Evolutionary conservation across 1,284 basidiomycete species (phyloP).

Genomic region (Malassezia psittaci): DNA sequence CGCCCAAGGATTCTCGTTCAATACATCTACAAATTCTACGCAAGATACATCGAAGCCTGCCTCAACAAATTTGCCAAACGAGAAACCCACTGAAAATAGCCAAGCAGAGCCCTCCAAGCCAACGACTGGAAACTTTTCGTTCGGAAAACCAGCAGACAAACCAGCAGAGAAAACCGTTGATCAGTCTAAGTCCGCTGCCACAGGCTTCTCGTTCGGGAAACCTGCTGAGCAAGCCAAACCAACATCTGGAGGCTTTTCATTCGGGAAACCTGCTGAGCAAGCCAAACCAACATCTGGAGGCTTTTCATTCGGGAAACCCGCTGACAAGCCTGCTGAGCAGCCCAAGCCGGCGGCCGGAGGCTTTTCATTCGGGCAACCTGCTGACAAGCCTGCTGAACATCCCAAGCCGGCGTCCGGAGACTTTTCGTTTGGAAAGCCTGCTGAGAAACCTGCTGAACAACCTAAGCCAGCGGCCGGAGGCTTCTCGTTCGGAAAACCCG

Average conservation of each 20-base stretch:
- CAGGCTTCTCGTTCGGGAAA: conserved; percentile 24
- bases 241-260: conserved; percentile 9
- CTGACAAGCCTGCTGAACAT: conserved; percentile 14
- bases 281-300: conserved; percentile 16
- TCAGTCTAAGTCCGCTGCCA: background rate
- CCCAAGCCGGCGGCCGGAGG: conserved; percentile 21
- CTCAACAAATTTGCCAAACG: background rate
- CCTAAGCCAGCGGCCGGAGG: conserved; percentile 20
- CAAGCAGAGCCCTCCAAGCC: background rate
- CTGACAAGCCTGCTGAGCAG: conserved; percentile 4
- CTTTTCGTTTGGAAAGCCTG: conserved; percentile 16
- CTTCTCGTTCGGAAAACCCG: conserved; percentile 17
- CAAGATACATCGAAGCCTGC: no score
- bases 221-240: conserved; percentile 26
- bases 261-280: conserved; percentile 7
- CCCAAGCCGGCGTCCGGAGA: conserved; percentile 16
- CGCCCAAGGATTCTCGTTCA: conserved; percentile 23
- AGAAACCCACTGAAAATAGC: conserved; percentile 3
- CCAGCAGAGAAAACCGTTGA: conserved; percentile 1
- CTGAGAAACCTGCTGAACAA: conserved; percentile 4
- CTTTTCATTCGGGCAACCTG: conserved; percentile 19
- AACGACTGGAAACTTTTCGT: conserved; percentile 12
- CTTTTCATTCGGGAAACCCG: conserved; percentile 26
- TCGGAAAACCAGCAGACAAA: background rate
- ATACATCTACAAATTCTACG: conserved; percentile 16